Conservation (phyloP, 1,284 basidiomycete genomes). For the Mycena citricolor region DNA sequence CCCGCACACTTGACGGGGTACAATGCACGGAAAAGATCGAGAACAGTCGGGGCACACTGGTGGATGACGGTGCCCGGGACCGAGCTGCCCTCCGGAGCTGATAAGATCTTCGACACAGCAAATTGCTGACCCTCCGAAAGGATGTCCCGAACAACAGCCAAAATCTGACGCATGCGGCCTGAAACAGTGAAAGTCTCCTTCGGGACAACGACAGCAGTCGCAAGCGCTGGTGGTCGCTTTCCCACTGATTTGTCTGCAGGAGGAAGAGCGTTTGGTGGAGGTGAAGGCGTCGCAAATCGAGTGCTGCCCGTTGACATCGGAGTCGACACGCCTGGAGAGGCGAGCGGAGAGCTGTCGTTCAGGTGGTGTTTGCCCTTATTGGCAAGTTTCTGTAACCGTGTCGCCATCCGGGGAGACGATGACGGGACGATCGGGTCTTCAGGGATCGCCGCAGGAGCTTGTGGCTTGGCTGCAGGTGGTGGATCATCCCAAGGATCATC, state of each 20-base stretch:
- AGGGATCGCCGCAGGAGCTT: conserved; percentile 5
- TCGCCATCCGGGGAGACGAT: conserved; percentile 47
- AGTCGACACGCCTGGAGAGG: conserved; percentile 22
- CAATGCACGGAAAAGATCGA: conserved; percentile 83
- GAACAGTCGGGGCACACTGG: conserved; percentile 62
- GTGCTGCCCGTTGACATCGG: conserved; percentile 20
- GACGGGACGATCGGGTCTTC: conserved; percentile 27
- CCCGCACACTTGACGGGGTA: conserved; percentile 70
- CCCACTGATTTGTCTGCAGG: conserved; percentile 23
- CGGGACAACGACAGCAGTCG: conserved; percentile 24
- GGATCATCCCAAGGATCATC: conserved; percentile 61
- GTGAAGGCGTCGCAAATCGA: conserved; percentile 18
- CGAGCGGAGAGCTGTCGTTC: conserved; percentile 32
- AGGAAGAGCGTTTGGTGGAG: conserved; percentile 23
- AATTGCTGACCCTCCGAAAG: conserved; percentile 61
- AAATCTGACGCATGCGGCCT: conserved; percentile 51
- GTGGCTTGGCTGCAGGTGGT: conserved; percentile 24
- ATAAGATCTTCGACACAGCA: conserved; percentile 52
- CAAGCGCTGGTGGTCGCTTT: conserved; percentile 18
- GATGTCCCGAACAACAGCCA: conserved; percentile 58
- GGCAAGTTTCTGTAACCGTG: conserved; percentile 56
- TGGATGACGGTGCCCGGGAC: conserved; percentile 54
- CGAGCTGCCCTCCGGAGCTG: conserved; percentile 31
- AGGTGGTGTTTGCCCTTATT: conserved; percentile 49
- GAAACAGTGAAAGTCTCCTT: conserved; percentile 64